phyloP scores from a whole-genome alignment of 2,329 filamentous ascomycete genomes.

The Exserohilum turcica region DNA sequence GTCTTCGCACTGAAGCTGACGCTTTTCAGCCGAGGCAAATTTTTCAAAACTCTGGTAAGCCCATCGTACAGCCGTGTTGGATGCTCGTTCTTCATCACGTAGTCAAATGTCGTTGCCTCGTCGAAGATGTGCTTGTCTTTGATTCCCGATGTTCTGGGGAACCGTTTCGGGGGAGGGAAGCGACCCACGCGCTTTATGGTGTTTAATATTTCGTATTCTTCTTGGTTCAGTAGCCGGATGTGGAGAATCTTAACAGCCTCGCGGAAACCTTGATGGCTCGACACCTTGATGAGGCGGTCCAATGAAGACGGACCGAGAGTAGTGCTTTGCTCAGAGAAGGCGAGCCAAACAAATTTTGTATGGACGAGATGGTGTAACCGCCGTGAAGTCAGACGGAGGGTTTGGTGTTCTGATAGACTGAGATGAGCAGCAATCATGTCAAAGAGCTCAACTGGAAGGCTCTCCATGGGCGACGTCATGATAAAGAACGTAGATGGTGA shows the following conservation, averaged over 20 bases:
- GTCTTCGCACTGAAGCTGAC: constrained; percentile 27
- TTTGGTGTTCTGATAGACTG: constrained; percentile 20
- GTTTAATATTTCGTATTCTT: constrained; percentile 27
- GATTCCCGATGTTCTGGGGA: constrained; percentile 24
- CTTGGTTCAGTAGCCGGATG: constrained; percentile 30
- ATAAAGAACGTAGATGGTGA: background rate
- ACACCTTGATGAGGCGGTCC: constrained; percentile 24
- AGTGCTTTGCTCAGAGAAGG: constrained; percentile 29
- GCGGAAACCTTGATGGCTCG: constrained; percentile 22
- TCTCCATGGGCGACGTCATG: constrained; percentile 34
- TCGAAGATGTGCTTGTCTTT: constrained; percentile 22
- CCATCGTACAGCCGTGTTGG: constrained; percentile 25
- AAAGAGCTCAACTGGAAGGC: constrained; percentile 38
- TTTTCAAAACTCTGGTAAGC: constrained; percentile 23
- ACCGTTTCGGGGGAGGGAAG: constrained; percentile 38
- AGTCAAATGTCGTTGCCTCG: constrained; percentile 30
- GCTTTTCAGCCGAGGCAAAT: constrained; percentile 23
- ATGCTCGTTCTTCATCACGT: constrained; percentile 21
- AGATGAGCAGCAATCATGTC: constrained; percentile 30
- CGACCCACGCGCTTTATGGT: constrained; percentile 30
- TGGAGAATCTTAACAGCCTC: constrained; percentile 27
- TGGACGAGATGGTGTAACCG: constrained; percentile 29
- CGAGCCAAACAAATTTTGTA: constrained; percentile 26
- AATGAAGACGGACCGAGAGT: constrained; percentile 34
- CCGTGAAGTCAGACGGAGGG: constrained; percentile 32